Evolutionary conservation across 2,329 filamentous ascomycete genomes (phyloP), one percentile per base, ranked within the genome.

Genomic region (Blumeriella jaapii): DNA sequence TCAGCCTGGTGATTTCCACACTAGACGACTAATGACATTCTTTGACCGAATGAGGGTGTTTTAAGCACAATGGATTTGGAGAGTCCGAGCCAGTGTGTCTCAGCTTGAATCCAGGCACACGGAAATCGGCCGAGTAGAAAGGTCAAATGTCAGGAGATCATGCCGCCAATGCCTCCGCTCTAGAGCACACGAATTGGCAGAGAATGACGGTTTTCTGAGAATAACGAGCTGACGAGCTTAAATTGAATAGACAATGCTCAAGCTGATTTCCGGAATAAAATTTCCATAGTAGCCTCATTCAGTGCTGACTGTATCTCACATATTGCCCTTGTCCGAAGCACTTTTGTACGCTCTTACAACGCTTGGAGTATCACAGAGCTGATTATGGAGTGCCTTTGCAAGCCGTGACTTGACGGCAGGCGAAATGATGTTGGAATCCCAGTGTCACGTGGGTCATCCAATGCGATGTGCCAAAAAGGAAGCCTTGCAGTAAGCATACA

Each of bases 241-340:
- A n/a, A n/a, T n/a, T n/a, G n/a, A n/a, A n/a, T n/a, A n/a, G n/a
- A n/a, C n/a, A n/a, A n/a, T n/a, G n/a, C n/a, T n/a, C n/a, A n/a
- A n/a, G n/a, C n/a, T n/a, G n/a, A n/a, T n/a, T n/a, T n/a, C n/a
- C n/a, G n/a, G n/a, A n/a, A n/a, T n/a, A n/a, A n/a, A n/a, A n/a
- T n/a, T n/a, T n/a, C n/a, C n/a, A 36, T 11, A 17, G 5, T 18
- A 11, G 23, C 22, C 34, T 16, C 20, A 23, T 23, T 27, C 12
- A 17, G 28, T 17, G 39, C 47, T 50, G 46, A 50, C 44, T 50
- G 49, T 46, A 46, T 44, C 39, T 45, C 26, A 42, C 43, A 39
- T 22, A 25, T 10, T 29, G n/a, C n/a, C 27, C 14, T 29, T 26
- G 26, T 24, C 19, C 18, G 34, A 3, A 27, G 10, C 18, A 20